These are phyloP conservation scores for Schizosaccharomyces pombe DNA, from an alignment of 805 yeast genomes.

Conservation along the genomic window DNA sequence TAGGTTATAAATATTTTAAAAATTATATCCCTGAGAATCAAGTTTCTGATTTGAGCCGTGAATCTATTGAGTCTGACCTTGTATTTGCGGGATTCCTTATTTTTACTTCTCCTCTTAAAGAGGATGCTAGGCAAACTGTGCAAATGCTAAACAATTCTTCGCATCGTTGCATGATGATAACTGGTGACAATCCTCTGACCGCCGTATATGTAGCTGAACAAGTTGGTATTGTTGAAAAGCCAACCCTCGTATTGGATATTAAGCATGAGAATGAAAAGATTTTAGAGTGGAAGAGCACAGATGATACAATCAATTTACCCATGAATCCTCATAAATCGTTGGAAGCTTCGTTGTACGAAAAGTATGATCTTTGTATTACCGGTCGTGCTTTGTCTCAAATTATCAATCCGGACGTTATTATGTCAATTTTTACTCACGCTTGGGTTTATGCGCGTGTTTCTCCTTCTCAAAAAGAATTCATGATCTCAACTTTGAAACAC, in stretches of 20 bases:
- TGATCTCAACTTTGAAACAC: constrained; percentile 58
- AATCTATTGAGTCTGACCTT: constrained; percentile 49
- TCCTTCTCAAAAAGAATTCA: constrained; percentile 82
- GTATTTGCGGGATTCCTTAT: constrained; percentile 79
- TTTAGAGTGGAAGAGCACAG: constrained; percentile 66
- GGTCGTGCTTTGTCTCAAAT: constrained; percentile 67
- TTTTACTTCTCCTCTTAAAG: constrained; percentile 90
- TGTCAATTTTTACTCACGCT: constrained; percentile 56
- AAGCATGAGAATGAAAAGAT: constrained; percentile 20
- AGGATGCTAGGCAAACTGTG: constrained; percentile 75
- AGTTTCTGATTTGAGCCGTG: constrained; percentile 42
- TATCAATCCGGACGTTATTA: constrained; percentile 42
- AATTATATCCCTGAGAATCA: constrained; percentile 23
- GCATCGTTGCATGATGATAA: constrained; percentile 86
- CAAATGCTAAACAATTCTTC: constrained; percentile 83
- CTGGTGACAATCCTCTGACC: constrained; percentile 95
- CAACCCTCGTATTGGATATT: constrained; percentile 63
- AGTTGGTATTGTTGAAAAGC: constrained; percentile 67
- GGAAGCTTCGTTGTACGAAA: constrained; percentile 31
- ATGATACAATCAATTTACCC: constrained; percentile 49
- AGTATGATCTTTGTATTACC: constrained; percentile 71
- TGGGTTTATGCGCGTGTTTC: constrained; percentile 98
- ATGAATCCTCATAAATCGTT: constrained; percentile 34
- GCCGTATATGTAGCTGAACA: constrained; percentile 94
- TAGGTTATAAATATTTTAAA: constrained; percentile 58